Conservation (phyloP, 2,329 filamentous ascomycete species). For the Chaetomium sp. region DNA sequence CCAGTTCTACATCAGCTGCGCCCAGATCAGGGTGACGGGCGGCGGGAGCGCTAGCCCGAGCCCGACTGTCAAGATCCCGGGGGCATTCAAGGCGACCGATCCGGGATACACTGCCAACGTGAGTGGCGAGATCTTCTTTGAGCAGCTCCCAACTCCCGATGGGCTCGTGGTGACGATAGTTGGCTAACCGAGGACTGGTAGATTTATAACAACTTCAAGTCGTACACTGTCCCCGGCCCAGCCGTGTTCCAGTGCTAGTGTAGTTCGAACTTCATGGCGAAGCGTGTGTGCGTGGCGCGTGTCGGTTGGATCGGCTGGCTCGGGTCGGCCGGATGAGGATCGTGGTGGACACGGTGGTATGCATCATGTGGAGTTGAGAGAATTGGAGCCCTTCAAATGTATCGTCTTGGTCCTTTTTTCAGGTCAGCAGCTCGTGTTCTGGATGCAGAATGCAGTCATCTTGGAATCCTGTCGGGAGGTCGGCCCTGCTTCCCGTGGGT, state of each 20-base stretch:
- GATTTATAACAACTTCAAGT: constrained; percentile 41
- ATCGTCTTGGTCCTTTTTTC: background rate
- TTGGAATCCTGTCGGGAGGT: background rate
- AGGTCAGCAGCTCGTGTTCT: background rate
- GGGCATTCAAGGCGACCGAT: constrained; percentile 42
- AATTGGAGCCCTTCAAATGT: background rate
- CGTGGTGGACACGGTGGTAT: background rate
- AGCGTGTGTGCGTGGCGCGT: background rate
- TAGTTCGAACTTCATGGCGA: background rate
- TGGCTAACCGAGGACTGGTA: constrained; percentile 16
- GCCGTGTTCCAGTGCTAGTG: constrained; percentile 32
- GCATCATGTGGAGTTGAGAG: background rate
- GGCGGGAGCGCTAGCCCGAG: constrained; percentile 44
- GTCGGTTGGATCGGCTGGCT: background rate
- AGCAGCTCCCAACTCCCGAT: too few relatives aligned
- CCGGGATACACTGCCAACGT: constrained; percentile 43
- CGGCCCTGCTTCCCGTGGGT: background rate
- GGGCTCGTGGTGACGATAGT: background rate
- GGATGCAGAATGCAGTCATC: background rate
- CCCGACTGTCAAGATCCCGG: constrained; percentile 41
- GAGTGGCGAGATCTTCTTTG: constrained; percentile 13
- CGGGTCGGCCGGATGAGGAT: background rate
- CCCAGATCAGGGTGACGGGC: constrained; percentile 37
- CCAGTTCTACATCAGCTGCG: constrained; percentile 50
- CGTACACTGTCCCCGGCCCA: constrained; percentile 42